Evolutionary conservation across 2,329 filamentous ascomycete genomes (phyloP), one percentile per base, ranked within the genome.

Genomic region (Talaromyces marneffei): DNA sequence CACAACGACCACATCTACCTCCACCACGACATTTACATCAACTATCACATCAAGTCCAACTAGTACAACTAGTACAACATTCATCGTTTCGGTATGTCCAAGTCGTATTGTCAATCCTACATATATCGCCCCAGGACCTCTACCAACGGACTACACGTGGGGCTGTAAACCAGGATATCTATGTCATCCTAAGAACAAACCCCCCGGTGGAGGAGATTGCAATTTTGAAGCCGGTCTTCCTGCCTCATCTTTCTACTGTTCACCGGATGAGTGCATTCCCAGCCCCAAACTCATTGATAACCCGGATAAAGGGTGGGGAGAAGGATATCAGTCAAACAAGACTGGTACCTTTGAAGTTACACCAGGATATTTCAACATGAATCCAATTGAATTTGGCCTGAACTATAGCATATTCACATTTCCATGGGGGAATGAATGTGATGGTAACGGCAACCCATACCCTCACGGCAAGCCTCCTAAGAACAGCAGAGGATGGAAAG

Each of bases 291-390:
- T 72, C 35, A 66, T 66, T 8, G 54, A 65, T 1, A 23, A 59
- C 35, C 63, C 69, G 16, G 66, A 70, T 48, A 64, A 66, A 40
- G 52, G 29, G 9, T 72, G 70, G 69, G 65, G 67, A 25, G 40
- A 40, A 3, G 65, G 66, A 3, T 65, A 70, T 4, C 62, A 62
- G 2, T 67, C 67, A 20, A 65, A 68, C 39, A 42, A 67, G 23
- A 62, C 63, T 23, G 62, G 63, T 12, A 85, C 82, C 67, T 86
- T 81, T 64, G 81, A 81, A 1, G 78, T 81, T 1, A 78, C 76
- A 0, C 69, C 78, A 0, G 83, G 81, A 3, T 89, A 88, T 69
- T 90, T 86, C 74, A 82, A 89, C 62, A 78, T 90, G n/a, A 78
- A 86, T 60, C 84, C 87, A 0, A 71, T 77, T 1, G 79, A 79